phyloP scores from a whole-genome alignment of 1,284 basidiomycete species.

The Pyrrhoderma noxium region DNA sequence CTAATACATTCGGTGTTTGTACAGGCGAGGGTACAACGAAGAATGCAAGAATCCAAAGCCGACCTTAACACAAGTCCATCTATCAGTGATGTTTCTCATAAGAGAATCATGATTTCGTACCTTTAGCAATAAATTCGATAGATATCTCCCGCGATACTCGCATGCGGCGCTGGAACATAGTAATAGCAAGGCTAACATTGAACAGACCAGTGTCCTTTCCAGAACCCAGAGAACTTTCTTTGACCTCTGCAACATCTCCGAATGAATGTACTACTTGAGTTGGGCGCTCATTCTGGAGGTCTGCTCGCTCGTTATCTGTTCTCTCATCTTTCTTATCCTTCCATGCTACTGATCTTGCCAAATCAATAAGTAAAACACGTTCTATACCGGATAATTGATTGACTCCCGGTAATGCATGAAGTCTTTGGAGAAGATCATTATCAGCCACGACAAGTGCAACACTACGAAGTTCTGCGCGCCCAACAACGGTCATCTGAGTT shows the following conservation, averaged over 20 bases:
- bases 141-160: constrained; percentile 45
- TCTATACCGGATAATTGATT: constrained; percentile 46
- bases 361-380: constrained; percentile 41
- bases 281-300: neutral
- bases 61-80: constrained; percentile 34
- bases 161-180: constrained; percentile 64
- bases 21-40: constrained; percentile 29
- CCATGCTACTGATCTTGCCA: neutral
- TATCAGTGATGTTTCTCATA: neutral
- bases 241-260: constrained; percentile 27
- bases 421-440: constrained; percentile 53
- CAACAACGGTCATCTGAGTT: constrained; percentile 18
- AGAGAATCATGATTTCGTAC: no score
- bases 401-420: constrained; percentile 44
- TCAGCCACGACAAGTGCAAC: constrained; percentile 60
- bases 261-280: neutral
- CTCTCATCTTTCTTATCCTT: neutral
- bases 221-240: constrained; percentile 31
- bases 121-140: constrained; percentile 62
- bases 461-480: constrained; percentile 49
- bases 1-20: neutral
- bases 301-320: neutral
- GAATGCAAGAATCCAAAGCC: constrained; percentile 57
- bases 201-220: constrained; percentile 43
- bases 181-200: constrained; percentile 43